Evolutionary conservation across 2,329 filamentous ascomycete species (phyloP).

Genomic region (Pseudogymnoascus sp.): DNA sequence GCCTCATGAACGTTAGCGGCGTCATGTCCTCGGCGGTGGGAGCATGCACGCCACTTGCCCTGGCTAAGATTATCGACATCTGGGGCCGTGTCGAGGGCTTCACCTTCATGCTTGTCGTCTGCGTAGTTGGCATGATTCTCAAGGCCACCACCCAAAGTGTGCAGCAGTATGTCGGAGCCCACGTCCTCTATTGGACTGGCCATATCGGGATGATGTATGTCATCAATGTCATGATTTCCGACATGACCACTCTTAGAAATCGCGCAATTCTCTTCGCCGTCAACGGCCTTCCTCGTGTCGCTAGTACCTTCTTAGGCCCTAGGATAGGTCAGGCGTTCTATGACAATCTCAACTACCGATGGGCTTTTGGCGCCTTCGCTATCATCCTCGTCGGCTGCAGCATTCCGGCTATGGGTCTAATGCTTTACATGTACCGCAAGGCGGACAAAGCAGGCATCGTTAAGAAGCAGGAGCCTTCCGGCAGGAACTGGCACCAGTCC

Average conservation of each 20-base stretch:
- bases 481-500: not conserved
- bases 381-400: not conserved
- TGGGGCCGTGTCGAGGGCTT: constrained; percentile 41
- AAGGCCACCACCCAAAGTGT: constrained; percentile 54
- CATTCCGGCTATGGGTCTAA: not conserved
- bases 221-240: constrained; percentile 37
- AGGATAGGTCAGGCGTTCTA: constrained; percentile 10
- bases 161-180: constrained; percentile 46
- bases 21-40: constrained; percentile 22
- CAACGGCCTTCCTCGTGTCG: constrained; percentile 36
- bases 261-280: constrained; percentile 36
- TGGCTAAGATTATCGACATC: constrained; percentile 41
- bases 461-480: not conserved
- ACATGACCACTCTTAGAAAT: constrained; percentile 38
- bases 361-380: constrained; percentile 11
- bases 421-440: not conserved
- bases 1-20: not conserved
- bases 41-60: constrained; percentile 31
- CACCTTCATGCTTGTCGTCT: constrained; percentile 30
- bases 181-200: constrained; percentile 49
- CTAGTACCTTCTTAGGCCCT: constrained; percentile 37
- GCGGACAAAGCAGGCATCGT: not conserved
- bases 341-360: constrained; percentile 11
- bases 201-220: constrained; percentile 36
- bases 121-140: constrained; percentile 46